These are phyloP conservation scores for Hymenoscyphus albidus DNA, from an alignment of 2,329 filamentous ascomycete species.

Conservation along the genomic window DNA sequence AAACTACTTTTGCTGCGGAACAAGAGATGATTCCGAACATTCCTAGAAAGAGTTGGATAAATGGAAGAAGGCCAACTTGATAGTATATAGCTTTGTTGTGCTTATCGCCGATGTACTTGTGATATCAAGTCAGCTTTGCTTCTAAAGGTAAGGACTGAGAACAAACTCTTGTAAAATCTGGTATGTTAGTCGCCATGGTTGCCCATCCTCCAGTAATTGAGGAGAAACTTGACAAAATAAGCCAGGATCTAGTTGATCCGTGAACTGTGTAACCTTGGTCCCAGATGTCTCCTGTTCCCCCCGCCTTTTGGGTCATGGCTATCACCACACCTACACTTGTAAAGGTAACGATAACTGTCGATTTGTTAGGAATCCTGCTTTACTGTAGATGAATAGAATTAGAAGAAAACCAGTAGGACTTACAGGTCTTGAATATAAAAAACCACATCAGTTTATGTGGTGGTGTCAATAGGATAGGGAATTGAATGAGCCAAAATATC, in stretches of 20 bases:
- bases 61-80: constrained; percentile 30
- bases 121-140: constrained; percentile 9
- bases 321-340: constrained; percentile 25
- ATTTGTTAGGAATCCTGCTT: neutral
- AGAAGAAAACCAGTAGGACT: neutral
- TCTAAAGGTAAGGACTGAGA: neutral
- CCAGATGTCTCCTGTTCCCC: constrained; percentile 28
- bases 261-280: constrained; percentile 25
- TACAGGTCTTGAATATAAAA: constrained; percentile 47
- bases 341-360: constrained; percentile 23
- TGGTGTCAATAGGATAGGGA: constrained; percentile 48
- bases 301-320: constrained; percentile 27
- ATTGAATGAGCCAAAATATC: constrained; percentile 35
- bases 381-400: neutral
- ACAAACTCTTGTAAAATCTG: constrained; percentile 14
- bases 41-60: constrained; percentile 29
- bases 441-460: constrained; percentile 45
- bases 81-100: constrained; percentile 23
- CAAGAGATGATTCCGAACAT: constrained; percentile 33
- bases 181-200: constrained; percentile 28
- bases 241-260: constrained; percentile 25
- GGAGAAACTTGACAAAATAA: constrained; percentile 28
- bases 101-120: constrained; percentile 7
- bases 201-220: constrained; percentile 31
- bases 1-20: constrained; percentile 33